Base-by-base conservation (phyloP, 129 eudicot species). In the Tagetes erecta region DNA sequence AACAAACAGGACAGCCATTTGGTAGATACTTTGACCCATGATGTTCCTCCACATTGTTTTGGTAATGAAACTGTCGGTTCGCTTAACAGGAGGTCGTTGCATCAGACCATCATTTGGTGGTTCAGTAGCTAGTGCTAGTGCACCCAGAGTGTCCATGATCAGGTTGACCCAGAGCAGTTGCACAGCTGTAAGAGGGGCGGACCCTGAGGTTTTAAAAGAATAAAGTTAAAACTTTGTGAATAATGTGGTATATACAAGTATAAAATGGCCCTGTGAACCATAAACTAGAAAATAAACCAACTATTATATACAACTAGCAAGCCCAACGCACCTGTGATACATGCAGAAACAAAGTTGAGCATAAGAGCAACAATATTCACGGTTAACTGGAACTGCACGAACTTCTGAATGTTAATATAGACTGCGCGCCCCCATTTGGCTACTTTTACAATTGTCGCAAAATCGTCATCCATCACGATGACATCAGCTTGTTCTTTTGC, bases 351-450 rank as follows among this genome's bases (percentile, higher is more conserved):
- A 75, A 92, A 89, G 74, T 92, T 92, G 92, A 90, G 86, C 92
- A 92, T 84, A 14, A 92, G 96, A 34, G 96, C 98, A 64, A 89
- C 98, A 20, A 92, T 81, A 71, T 90, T 89, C 9, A 89, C 96
- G 0, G 98, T 92, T 42, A 92, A 73, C 83, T 92, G 98, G 79
- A 92, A 92, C 86, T 92, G 97, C 46, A 92, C 96, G 70, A 89
- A 92, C 84, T 92, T 92, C 78, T 92, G 98, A 70, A 92, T 86
- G 65, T 92, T 92, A 46, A 92, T 80, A 72, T 92, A 92, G 10
- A 92, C 96, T 2, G 98, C 84, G 20, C 96, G 94, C 27, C 98
- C 98, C 98, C 96, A 89, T 81, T 84, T 89, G 67, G 90, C 96
- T 9, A 92, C 96, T 56, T 80, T 92, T 8, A 92, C 95, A 33